These are phyloP conservation scores for Backusella sp. DNA, from an alignment of 192 early-diverging fungal genomes.

Conservation along the genomic window DNA sequence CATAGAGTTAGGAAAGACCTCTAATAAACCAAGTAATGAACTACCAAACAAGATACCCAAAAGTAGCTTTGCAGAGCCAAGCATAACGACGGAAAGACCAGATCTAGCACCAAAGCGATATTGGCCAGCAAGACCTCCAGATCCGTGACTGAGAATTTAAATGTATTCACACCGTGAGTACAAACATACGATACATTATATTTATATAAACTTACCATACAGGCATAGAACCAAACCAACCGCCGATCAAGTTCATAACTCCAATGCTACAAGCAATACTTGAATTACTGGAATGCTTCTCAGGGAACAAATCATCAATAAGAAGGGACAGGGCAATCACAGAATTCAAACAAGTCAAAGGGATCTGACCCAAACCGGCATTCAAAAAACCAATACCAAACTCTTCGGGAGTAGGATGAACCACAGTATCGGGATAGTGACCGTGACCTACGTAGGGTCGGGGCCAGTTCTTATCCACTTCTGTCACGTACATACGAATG, in stretches of 20 bases:
- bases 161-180: too few relatives aligned
- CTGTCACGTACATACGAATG: conserved; percentile 42
- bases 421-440: conserved; percentile 53
- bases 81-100: conserved; percentile 71
- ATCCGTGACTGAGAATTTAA: conserved; percentile 60
- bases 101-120: conserved; percentile 93
- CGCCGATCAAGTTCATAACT: conserved; percentile 75
- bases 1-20: conserved; percentile 71
- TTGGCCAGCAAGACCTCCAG: conserved; percentile 91
- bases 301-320: conserved; percentile 82
- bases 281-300: conserved; percentile 47
- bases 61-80: conserved; percentile 74
- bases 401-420: conserved; percentile 61
- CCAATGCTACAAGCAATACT: conserved; percentile 66
- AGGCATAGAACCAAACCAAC: conserved; percentile 78
- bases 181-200: too few relatives aligned
- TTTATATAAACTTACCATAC: conserved; percentile 48
- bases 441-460: conserved; percentile 43
- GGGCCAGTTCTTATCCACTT: conserved; percentile 19
- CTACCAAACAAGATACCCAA: conserved; percentile 79
- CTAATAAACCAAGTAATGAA: conserved; percentile 70
- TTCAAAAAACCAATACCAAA: conserved; percentile 73
- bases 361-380: conserved; percentile 86
- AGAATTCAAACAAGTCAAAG: conserved; percentile 84
- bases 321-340: conserved; percentile 76